Conservation (phyloP, 352 stramenopile genomes). For the Globisporangium acanthophoron region DNA sequence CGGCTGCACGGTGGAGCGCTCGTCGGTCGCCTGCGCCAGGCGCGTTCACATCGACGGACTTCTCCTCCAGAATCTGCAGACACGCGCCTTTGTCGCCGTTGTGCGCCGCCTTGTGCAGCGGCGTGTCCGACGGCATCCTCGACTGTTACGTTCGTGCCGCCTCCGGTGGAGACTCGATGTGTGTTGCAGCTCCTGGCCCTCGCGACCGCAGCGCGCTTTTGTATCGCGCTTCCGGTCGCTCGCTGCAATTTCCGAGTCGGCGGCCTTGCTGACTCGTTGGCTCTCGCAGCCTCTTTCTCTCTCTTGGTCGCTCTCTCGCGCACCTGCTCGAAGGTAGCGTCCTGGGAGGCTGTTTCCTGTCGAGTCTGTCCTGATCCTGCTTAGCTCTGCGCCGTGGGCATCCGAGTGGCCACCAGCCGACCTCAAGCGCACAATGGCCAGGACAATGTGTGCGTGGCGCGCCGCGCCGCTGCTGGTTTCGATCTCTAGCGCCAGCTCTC, state of each 20-base stretch:
- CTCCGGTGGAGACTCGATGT: no score
- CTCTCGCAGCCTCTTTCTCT: not conserved
- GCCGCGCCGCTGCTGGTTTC: not conserved
- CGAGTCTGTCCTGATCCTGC: not conserved
- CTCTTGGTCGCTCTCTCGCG: not conserved
- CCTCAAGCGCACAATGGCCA: no score
- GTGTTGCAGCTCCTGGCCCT: not conserved
- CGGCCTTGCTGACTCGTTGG: not conserved
- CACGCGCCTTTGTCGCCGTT: conserved; percentile 87
- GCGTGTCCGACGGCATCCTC: conserved; percentile 83
- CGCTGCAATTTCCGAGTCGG: not conserved
- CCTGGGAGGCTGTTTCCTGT: not conserved
- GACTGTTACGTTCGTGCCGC: not conserved
- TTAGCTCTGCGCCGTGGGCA: conserved; percentile 1
- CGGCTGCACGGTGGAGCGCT: conserved; percentile 82
- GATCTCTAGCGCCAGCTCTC: not conserved
- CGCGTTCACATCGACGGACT: conserved; percentile 85
- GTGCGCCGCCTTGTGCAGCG: conserved; percentile 88
- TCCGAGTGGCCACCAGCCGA: not conserved
- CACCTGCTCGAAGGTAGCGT: not conserved
- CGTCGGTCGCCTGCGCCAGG: conserved; percentile 82
- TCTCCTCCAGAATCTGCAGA: conserved; percentile 85
- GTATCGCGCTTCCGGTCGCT: not conserved
- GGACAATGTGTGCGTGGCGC: not conserved
- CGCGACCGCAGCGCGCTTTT: not conserved